Evolutionary conservation across 108 stramenopile species (phyloP).

Genomic region (Discostella pseudostelligera): DNA sequence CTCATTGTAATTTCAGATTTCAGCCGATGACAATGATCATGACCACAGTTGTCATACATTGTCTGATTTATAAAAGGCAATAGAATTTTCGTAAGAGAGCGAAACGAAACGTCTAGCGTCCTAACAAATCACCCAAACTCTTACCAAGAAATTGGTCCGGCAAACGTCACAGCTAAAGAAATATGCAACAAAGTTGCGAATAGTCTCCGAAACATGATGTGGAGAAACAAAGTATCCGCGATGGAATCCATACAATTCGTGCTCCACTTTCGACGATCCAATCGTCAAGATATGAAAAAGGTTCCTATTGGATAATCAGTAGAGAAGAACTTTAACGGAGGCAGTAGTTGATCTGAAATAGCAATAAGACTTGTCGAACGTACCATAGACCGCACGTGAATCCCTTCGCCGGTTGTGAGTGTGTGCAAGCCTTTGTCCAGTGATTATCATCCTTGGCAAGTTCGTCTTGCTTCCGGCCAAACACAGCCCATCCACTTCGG

Average conservation of each 20-base stretch:
- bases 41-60: slow-evolving; percentile 43
- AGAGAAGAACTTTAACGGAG: not conserved
- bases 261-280: slow-evolving; percentile 27
- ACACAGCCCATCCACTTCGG: slow-evolving; percentile 10
- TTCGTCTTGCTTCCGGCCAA: slow-evolving; percentile 10
- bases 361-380: no score
- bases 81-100: not conserved
- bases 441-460: slow-evolving; percentile 30
- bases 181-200: slow-evolving; percentile 32
- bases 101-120: not conserved
- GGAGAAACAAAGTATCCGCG: slow-evolving; percentile 39
- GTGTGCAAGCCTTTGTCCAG: slow-evolving; percentile 46
- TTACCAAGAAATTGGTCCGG: slow-evolving; percentile 17
- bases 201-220: slow-evolving; percentile 30
- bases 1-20: slow-evolving; percentile 12
- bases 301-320: slow-evolving; percentile 9
- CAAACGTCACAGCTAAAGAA: slow-evolving; percentile 36
- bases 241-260: slow-evolving; percentile 40
- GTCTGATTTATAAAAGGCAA: slow-evolving; percentile 9
- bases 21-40: slow-evolving; percentile 40
- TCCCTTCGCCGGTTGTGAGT: slow-evolving; percentile 32
- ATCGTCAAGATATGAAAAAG: slow-evolving; percentile 48
- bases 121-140: not conserved
- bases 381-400: slow-evolving; percentile 52
- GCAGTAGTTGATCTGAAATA: no score